Evolutionary conservation across 192 early-diverging fungal species (phyloP).

Genomic region (Diversispora eburnea): DNA sequence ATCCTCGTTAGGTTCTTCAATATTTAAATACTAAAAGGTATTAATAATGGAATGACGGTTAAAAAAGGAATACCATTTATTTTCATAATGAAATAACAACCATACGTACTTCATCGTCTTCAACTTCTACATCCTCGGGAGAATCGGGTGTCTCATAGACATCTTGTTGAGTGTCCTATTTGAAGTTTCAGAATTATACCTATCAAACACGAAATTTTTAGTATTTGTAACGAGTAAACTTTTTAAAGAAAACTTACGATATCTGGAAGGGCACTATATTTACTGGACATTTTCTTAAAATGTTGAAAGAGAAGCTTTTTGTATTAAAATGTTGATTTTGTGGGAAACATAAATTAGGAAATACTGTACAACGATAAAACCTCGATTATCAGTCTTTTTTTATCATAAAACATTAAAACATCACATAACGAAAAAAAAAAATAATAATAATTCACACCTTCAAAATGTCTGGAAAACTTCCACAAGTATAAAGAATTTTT

Average conservation of each 20-base stretch:
- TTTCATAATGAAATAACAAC: neutral
- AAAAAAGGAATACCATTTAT: neutral
- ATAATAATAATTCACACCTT: neutral
- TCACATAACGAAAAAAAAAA: neutral
- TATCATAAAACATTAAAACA: too few relatives aligned
- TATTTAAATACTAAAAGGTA: conserved; percentile 31
- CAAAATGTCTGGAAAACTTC: neutral
- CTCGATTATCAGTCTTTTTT: too few relatives aligned
- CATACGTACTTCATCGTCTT: conserved; percentile 22
- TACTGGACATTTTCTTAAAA: conserved; percentile 49
- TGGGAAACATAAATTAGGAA: neutral
- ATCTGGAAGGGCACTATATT: conserved; percentile 76
- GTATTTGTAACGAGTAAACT: too few relatives aligned
- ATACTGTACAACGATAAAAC: too few relatives aligned
- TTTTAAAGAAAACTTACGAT: conserved; percentile 51
- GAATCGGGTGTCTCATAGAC: conserved; percentile 81
- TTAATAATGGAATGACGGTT: neutral
- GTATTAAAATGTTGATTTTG: neutral
- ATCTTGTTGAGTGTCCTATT: conserved; percentile 72
- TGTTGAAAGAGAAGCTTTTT: neutral
- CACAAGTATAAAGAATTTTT: neutral
- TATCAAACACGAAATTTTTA: too few relatives aligned
- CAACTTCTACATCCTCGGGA: conserved; percentile 29
- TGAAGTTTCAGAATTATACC: neutral
- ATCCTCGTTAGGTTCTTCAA: conserved; percentile 59